Percentiles rank a stretch among this genome's conserved stretches.
These are phyloP conservation scores for Carallia pectinifolia DNA, from an alignment of 345 rosid species.

Conservation along the genomic window DNA sequence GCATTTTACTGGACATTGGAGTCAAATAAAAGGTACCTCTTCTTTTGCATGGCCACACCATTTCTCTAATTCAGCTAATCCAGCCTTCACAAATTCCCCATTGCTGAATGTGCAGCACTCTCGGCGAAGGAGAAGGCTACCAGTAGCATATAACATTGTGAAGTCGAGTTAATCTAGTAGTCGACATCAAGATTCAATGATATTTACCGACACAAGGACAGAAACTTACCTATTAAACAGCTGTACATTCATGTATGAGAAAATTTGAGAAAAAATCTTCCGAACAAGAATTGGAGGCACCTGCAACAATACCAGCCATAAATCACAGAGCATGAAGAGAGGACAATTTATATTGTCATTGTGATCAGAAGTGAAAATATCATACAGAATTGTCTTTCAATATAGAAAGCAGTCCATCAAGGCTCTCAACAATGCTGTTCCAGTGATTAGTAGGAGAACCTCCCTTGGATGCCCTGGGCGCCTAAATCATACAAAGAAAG, in stretches of 20 bases:
- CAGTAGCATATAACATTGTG: neutral
- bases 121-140: constrained; percentile 29
- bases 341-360: neutral
- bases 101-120: constrained; percentile 31
- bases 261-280: constrained; percentile 23
- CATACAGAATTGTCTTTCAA: constrained; percentile 30
- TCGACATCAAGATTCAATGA: neutral
- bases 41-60: constrained; percentile 31
- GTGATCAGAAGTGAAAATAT: neutral
- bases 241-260: constrained; percentile 24
- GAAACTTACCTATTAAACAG: constrained; percentile 30
- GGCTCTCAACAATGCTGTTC: constrained; percentile 21
- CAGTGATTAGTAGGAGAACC: constrained; percentile 19
- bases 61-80: constrained; percentile 25
- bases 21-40: constrained; percentile 23
- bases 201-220: neutral
- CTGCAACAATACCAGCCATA: constrained; percentile 11
- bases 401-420: constrained; percentile 17
- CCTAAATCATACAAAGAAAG: constrained; percentile 14
- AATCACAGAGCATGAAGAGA: neutral
- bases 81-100: constrained; percentile 33
- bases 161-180: neutral
- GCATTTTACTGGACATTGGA: neutral
- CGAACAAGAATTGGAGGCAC: constrained; percentile 24
- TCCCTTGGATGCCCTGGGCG: constrained; percentile 19